Conservation (phyloP, 208 protist genomes). For the Vickermania ingenoplastis region DNA sequence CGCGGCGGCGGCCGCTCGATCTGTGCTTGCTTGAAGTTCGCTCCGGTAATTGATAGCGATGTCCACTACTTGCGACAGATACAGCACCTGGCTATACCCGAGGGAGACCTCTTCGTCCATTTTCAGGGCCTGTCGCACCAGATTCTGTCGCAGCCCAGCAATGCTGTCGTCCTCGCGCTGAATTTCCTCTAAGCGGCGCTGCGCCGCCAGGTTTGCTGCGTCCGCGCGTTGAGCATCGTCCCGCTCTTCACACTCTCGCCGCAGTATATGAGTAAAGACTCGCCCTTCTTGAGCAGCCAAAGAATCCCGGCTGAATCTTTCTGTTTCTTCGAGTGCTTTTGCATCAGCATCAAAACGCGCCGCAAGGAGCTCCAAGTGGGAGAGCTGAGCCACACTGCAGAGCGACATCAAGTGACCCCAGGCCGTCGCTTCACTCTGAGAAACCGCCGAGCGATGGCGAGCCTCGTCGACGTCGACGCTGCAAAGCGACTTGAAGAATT, state of each 20-base stretch:
- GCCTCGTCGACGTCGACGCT: neutral
- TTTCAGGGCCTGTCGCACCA: neutral
- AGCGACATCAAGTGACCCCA: neutral
- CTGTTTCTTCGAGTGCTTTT: neutral
- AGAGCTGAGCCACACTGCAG: neutral
- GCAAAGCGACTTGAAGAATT: neutral
- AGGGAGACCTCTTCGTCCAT: neutral
- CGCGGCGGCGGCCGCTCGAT: slow-evolving; percentile 14
- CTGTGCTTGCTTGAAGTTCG: slow-evolving; percentile 15
- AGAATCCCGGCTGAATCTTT: neutral
- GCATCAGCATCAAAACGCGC: neutral
- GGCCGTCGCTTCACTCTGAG: neutral
- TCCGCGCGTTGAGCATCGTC: neutral
- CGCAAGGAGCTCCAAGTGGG: neutral
- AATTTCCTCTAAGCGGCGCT: neutral
- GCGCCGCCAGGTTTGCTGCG: neutral
- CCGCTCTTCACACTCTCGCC: neutral
- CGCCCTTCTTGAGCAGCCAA: neutral
- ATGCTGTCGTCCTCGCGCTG: neutral
- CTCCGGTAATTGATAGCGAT: slow-evolving; percentile 16
- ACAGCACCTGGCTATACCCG: neutral
- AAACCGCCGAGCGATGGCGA: neutral
- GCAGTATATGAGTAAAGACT: neutral
- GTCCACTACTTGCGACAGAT: slow-evolving; percentile 14
- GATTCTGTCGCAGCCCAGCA: neutral